A percentile compares a stretch with the other conserved stretches of the same genome.
Evolutionary conservation across 768 basidiomycete genomes (phyloP).

Genomic region (Podaxis mareebaensis): DNA sequence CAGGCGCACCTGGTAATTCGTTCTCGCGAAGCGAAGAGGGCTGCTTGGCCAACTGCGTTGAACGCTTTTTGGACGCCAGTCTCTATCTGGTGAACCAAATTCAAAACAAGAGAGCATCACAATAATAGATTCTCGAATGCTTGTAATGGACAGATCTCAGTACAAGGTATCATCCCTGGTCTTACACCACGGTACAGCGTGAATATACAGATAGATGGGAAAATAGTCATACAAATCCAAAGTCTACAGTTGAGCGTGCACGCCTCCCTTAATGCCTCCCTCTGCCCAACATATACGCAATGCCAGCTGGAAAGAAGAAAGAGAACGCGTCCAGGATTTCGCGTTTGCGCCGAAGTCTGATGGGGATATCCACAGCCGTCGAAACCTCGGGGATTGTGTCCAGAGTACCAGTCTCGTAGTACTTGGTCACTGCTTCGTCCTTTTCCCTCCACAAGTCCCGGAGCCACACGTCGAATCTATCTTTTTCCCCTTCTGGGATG

Average conservation of each 20-base stretch:
- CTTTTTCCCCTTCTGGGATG: constrained; percentile 58
- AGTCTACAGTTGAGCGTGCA: constrained; percentile 18
- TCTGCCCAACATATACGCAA: constrained; percentile 49
- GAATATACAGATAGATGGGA: constrained; percentile 13
- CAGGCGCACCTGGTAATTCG: constrained; percentile 71
- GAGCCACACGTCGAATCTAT: constrained; percentile 81
- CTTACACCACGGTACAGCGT: constrained; percentile 14
- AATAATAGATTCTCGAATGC: background rate
- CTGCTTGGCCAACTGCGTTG: constrained; percentile 89
- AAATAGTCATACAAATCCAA: constrained; percentile 13
- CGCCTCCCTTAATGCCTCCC: constrained; percentile 15
- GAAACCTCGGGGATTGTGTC: constrained; percentile 25
- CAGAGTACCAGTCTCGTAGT: constrained; percentile 55
- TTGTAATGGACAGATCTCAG: background rate
- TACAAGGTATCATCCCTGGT: constrained; percentile 21
- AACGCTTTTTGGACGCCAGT: constrained; percentile 87
- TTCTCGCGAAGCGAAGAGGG: constrained; percentile 80
- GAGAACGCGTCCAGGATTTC: constrained; percentile 71
- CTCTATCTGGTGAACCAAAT: constrained; percentile 77
- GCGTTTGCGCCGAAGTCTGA: constrained; percentile 51
- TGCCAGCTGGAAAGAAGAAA: constrained; percentile 62
- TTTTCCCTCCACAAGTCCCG: constrained; percentile 81
- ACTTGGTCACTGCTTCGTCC: constrained; percentile 74
- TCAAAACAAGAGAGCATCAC: constrained; percentile 39
- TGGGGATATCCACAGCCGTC: constrained; percentile 51